These are phyloP conservation scores for Gastrodia elata DNA, from an alignment of 106 monocot species.

Conservation along the genomic window DNA sequence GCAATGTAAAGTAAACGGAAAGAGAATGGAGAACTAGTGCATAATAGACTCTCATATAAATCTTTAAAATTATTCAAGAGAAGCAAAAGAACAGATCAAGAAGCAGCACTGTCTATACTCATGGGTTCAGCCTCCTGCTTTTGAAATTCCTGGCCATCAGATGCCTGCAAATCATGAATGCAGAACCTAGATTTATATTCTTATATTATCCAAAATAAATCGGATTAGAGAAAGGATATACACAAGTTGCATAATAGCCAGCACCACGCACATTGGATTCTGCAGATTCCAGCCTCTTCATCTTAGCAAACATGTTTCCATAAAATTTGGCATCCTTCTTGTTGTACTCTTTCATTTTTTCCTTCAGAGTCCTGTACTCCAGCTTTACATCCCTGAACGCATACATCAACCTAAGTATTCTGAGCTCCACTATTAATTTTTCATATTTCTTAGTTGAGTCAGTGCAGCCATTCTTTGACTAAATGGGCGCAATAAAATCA, in stretches of 20 bases:
- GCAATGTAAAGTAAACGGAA: too few species aligned
- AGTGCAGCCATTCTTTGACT: too few species aligned
- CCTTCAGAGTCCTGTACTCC: constrained; percentile 80
- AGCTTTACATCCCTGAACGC: constrained; percentile 42
- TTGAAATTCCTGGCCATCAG: constrained; percentile 2
- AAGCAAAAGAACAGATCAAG: constrained; percentile 15
- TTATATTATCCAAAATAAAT: too few species aligned
- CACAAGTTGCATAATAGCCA: neutral
- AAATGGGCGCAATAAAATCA: too few species aligned
- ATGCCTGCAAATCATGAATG: constrained; percentile 11
- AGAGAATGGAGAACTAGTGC: too few species aligned
- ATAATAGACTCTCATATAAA: too few species aligned
- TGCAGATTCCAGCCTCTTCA: constrained; percentile 39
- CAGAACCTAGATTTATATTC: too few species aligned
- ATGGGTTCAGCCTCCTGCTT: constrained; percentile 31
- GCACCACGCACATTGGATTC: constrained; percentile 24
- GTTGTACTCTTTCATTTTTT: constrained; percentile 84
- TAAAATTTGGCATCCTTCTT: constrained; percentile 89
- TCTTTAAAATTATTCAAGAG: neutral
- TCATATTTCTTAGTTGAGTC: too few species aligned
- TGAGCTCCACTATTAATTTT: too few species aligned
- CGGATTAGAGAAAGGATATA: neutral
- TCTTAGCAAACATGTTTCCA: constrained; percentile 83
- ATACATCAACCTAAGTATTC: too few species aligned
- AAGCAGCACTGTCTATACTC: constrained; percentile 37